A percentile compares a stretch with the other conserved stretches of the same genome.
Conservation (phyloP, 1,139 yeast genomes). For the Yamadazyma triangularis region DNA sequence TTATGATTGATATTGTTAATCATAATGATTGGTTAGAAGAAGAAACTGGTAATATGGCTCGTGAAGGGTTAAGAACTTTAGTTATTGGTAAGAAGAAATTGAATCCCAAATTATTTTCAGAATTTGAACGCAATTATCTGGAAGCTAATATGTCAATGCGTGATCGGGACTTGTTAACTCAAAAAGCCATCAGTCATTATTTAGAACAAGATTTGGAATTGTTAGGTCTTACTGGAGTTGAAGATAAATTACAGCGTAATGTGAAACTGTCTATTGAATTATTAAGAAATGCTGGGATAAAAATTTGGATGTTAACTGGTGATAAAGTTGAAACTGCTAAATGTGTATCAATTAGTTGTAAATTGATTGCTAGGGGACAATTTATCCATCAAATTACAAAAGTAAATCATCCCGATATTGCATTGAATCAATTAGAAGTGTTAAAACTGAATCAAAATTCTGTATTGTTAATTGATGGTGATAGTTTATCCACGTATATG, state of each 20-base stretch:
- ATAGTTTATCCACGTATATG: constrained; percentile 71
- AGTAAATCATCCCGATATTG: constrained; percentile 53
- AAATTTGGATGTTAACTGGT: constrained; percentile 99
- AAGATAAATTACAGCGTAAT: constrained; percentile 86
- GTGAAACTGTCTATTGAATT: constrained; percentile 91
- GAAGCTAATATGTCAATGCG: constrained; percentile 76
- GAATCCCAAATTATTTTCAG: constrained; percentile 48
- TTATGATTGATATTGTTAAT: constrained; percentile 81
- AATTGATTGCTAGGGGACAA: constrained; percentile 89
- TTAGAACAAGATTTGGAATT: constrained; percentile 83
- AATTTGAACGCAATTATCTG: constrained; percentile 60
- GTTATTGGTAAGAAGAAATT: constrained; percentile 84
- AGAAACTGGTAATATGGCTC: constrained; percentile 95
- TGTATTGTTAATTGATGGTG: constrained; percentile 90
- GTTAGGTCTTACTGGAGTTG: constrained; percentile 94
- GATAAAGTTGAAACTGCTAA: constrained; percentile 98
- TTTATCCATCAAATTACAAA: constrained; percentile 83
- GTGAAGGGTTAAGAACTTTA: constrained; percentile 94
- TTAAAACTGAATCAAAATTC: constrained; percentile 62
- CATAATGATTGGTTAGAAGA: constrained; percentile 96
- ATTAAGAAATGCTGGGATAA: constrained; percentile 91
- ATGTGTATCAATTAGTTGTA: constrained; percentile 93
- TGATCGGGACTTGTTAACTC: constrained; percentile 73
- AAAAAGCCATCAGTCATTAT: constrained; percentile 58
- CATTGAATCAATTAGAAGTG: constrained; percentile 70